These are phyloP conservation scores for Lasiosphaeria ovina DNA, from an alignment of 495 filamentous ascomycete genomes.

Conservation along the genomic window DNA sequence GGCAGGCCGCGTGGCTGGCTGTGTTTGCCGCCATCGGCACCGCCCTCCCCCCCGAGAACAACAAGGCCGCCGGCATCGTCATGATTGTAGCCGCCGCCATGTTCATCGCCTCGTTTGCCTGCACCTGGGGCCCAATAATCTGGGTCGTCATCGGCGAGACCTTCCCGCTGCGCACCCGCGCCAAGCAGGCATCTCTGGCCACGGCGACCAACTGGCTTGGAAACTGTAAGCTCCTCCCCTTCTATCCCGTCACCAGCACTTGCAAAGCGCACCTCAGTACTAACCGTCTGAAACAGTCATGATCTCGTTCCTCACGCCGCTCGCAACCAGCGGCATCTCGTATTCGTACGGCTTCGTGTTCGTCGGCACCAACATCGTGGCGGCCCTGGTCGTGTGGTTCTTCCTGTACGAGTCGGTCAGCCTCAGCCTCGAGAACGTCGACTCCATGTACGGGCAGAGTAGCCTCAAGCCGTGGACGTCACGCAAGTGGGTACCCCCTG, in stretches of 20 bases:
- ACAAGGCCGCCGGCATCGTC: slow-evolving; percentile 53
- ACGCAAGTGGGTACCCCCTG: slow-evolving; percentile 56
- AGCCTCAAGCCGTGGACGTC: slow-evolving; percentile 66
- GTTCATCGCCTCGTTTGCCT: slow-evolving; percentile 59
- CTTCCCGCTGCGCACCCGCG: slow-evolving; percentile 71
- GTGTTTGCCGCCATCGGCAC: slow-evolving; percentile 64
- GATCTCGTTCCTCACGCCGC: slow-evolving; percentile 80
- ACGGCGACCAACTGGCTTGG: slow-evolving; percentile 78
- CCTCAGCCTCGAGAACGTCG: slow-evolving; percentile 67
- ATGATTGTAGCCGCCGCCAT: slow-evolving; percentile 78
- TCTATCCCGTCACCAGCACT: not conserved
- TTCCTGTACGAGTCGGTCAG: slow-evolving; percentile 72
- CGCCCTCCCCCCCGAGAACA: slow-evolving; percentile 48
- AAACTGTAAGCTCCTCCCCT: slow-evolving; percentile 51
- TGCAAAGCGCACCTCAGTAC: not conserved
- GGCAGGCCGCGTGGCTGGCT: slow-evolving; percentile 67
- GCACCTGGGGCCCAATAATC: slow-evolving; percentile 77
- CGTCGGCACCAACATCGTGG: slow-evolving; percentile 64
- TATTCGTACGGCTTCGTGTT: slow-evolving; percentile 82
- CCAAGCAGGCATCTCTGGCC: slow-evolving; percentile 65
- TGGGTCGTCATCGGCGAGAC: slow-evolving; percentile 76
- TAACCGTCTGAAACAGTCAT: slow-evolving; percentile 43
- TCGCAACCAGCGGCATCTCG: slow-evolving; percentile 65
- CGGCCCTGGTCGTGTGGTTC: slow-evolving; percentile 68
- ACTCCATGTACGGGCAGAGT: slow-evolving; percentile 68